These are phyloP conservation scores for Cardamine resedifolia DNA, from an alignment of 345 rosid genomes.

Conservation along the genomic window DNA sequence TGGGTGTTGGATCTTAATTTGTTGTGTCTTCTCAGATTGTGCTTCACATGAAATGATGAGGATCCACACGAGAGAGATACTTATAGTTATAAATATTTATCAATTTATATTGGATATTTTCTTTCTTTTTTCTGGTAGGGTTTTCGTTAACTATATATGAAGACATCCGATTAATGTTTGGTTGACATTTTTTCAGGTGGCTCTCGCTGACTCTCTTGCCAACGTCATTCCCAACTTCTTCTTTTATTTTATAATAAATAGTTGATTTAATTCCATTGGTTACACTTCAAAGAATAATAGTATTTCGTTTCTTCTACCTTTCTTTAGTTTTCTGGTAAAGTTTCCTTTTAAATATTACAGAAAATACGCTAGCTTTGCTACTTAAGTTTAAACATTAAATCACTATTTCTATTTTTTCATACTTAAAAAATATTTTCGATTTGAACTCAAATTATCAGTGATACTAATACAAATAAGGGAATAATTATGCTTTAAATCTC, in stretches of 20 bases:
- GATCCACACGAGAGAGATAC: slow-evolving; percentile 37
- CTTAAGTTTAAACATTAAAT: not conserved
- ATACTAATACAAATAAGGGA: not conserved
- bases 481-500: not conserved
- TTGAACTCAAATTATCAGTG: not conserved
- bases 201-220: slow-evolving; percentile 42
- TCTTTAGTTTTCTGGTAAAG: slow-evolving; percentile 19
- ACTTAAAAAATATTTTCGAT: not conserved
- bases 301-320: slow-evolving; percentile 25
- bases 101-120: slow-evolving; percentile 24
- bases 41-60: slow-evolving; percentile 41
- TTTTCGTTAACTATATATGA: slow-evolving; percentile 32
- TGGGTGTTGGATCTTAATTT: slow-evolving; percentile 33
- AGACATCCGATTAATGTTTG: slow-evolving; percentile 33
- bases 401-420: not conserved
- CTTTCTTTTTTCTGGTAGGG: slow-evolving; percentile 32
- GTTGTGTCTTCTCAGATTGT: slow-evolving; percentile 32
- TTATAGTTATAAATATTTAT: slow-evolving; percentile 39
- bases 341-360: not conserved
- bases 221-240: slow-evolving; percentile 37
- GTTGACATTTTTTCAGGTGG: slow-evolving; percentile 44
- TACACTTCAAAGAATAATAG: slow-evolving; percentile 9
- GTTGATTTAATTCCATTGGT: slow-evolving; percentile 5
- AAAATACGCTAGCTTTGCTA: not conserved
- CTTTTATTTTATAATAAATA: not conserved